Evolutionary conservation across 2,329 filamentous ascomycete genomes (phyloP).

Genomic region (Pseudocercospora musae): DNA sequence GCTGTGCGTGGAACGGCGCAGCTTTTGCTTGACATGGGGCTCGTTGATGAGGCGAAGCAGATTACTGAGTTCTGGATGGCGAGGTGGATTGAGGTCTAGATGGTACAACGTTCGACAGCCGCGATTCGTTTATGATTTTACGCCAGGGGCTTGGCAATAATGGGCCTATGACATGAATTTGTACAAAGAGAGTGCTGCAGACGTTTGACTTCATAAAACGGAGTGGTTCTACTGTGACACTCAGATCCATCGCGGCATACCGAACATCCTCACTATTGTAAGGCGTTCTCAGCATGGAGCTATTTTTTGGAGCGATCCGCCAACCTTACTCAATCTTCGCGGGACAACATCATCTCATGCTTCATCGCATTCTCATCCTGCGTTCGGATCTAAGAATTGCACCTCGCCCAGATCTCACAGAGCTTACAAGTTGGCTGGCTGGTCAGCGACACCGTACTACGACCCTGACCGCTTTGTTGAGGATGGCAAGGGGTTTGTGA

Average conservation of each 20-base stretch:
- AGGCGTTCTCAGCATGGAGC: no score
- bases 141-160: no score
- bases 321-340: not conserved
- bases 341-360: not conserved
- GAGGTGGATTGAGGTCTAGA: slow-evolving; percentile 57
- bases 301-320: not conserved
- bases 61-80: slow-evolving; percentile 66
- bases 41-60: slow-evolving; percentile 67
- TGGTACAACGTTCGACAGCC: not conserved
- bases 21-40: slow-evolving; percentile 59
- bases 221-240: no score
- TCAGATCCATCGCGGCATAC: no score
- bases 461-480: slow-evolving; percentile 6
- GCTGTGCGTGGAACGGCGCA: slow-evolving; percentile 64
- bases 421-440: slow-evolving; percentile 21
- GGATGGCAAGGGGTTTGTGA: slow-evolving; percentile 20
- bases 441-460: slow-evolving; percentile 22
- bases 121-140: not conserved
- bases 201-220: no score
- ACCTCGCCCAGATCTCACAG: slow-evolving; percentile 23
- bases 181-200: no score
- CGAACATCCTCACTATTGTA: no score
- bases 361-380: not conserved
- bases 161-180: no score
- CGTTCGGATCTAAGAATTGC: no score